A percentile compares a stretch with the other conserved stretches of the same genome.
Conservation (phyloP, 2,329 filamentous ascomycete genomes). For the Emmonsia crescens region DNA sequence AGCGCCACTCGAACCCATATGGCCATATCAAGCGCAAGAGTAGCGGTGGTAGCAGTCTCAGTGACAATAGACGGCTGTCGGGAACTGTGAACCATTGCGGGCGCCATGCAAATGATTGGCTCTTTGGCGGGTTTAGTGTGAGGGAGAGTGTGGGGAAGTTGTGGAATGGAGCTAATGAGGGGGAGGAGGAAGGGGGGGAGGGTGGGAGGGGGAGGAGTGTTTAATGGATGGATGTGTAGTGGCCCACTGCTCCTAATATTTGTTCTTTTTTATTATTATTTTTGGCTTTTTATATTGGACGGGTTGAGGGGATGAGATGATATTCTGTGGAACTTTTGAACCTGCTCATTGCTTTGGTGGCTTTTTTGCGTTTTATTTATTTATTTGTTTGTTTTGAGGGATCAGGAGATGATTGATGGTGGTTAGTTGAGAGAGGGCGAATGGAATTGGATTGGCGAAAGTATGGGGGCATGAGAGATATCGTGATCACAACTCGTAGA, state of each 20-base stretch:
- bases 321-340: no score
- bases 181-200: neutral
- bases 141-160: constrained; percentile 32
- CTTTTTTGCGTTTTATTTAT: no score
- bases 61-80: constrained; percentile 29
- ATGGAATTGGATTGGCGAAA: no score
- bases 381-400: no score
- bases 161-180: constrained; percentile 7
- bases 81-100: constrained; percentile 36
- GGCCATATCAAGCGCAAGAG: neutral
- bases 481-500: no score
- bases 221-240: neutral
- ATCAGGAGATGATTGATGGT: no score
- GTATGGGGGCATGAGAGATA: no score
- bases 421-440: no score
- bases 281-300: neutral
- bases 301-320: neutral
- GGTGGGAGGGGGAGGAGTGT: neutral
- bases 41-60: constrained; percentile 10
- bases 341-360: no score
- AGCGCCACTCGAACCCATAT: constrained; percentile 7
- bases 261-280: neutral
- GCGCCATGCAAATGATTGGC: constrained; percentile 42
- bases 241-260: neutral
- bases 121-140: constrained; percentile 40